These are phyloP conservation scores for Epichloe sibirici DNA, from an alignment of 2,329 filamentous ascomycete genomes.

Conservation along the genomic window DNA sequence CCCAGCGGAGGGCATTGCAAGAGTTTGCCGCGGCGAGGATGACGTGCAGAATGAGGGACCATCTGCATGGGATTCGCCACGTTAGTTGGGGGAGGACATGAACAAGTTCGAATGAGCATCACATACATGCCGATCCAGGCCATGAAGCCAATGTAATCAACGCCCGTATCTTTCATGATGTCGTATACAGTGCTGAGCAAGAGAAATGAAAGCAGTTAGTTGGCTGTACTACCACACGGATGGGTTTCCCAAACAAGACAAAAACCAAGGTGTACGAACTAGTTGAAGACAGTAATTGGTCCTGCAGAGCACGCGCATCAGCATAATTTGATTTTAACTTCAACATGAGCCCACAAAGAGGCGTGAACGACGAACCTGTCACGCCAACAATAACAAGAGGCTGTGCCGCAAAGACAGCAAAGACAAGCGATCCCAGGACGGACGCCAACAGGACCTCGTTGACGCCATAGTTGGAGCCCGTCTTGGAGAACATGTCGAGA, in stretches of 20 bases:
- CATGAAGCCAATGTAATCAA: slow-evolving; percentile 83
- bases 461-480: slow-evolving; percentile 71
- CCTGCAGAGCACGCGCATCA: slow-evolving; percentile 25
- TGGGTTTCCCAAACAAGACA: background rate
- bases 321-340: background rate
- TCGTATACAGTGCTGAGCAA: slow-evolving; percentile 63
- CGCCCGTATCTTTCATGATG: slow-evolving; percentile 66
- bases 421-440: slow-evolving; percentile 71
- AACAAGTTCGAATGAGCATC: background rate
- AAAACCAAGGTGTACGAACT: slow-evolving; percentile 31
- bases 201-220: background rate
- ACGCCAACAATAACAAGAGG: slow-evolving; percentile 86
- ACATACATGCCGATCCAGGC: slow-evolving; percentile 71
- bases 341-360: background rate
- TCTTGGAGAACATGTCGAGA: slow-evolving; percentile 87
- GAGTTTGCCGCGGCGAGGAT: slow-evolving; percentile 72
- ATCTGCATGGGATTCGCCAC: slow-evolving; percentile 32
- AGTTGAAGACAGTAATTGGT: slow-evolving; percentile 91
- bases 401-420: slow-evolving; percentile 67
- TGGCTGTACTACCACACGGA: too few relatives aligned
- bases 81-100: background rate
- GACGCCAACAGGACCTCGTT: slow-evolving; percentile 85
- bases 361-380: slow-evolving; percentile 40
- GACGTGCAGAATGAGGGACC: slow-evolving; percentile 79
- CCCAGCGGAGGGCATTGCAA: slow-evolving; percentile 79